These are phyloP conservation scores for Penicillium cataractarum DNA, from an alignment of 495 filamentous ascomycete species.

Conservation along the genomic window DNA sequence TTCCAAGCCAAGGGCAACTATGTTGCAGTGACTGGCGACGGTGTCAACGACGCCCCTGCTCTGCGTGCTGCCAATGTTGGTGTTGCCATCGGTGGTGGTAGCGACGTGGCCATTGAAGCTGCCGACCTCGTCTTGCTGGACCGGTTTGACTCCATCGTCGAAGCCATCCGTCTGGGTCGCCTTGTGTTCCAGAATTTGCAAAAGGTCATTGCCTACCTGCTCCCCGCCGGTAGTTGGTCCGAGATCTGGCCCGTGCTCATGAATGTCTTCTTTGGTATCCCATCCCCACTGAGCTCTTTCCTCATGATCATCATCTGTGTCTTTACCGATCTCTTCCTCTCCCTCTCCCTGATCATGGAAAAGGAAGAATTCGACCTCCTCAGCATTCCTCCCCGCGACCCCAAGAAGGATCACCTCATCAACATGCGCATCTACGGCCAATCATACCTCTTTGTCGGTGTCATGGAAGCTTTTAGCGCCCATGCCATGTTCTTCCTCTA, in stretches of 20 bases:
- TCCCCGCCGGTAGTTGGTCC: constrained; percentile 68
- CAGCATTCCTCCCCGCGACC: constrained; percentile 61
- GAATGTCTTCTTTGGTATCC: constrained; percentile 72
- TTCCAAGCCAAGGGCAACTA: constrained; percentile 61
- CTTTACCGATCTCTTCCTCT: constrained; percentile 63
- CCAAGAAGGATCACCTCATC: constrained; percentile 61
- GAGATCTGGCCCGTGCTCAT: constrained; percentile 78
- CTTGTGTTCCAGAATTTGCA: constrained; percentile 61
- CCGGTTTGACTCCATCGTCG: constrained; percentile 67
- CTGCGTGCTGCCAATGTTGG: constrained; percentile 68
- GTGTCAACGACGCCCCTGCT: constrained; percentile 71
- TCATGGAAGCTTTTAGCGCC: constrained; percentile 51
- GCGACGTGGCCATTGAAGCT: constrained; percentile 73
- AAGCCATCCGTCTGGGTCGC: constrained; percentile 64
- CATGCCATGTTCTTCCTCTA: constrained; percentile 58
- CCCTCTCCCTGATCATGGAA: constrained; percentile 71
- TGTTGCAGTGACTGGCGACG: constrained; percentile 79
- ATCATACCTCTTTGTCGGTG: constrained; percentile 54
- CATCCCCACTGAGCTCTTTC: constrained; percentile 68
- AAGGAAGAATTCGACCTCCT: constrained; percentile 71
- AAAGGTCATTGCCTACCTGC: constrained; percentile 62
- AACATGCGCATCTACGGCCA: constrained; percentile 55
- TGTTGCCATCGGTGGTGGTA: constrained; percentile 64
- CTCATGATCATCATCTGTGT: constrained; percentile 74
- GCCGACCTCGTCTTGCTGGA: constrained; percentile 85